A percentile compares a stretch with the other conserved stretches of the same genome.
Evolutionary conservation across 441 rosid species (phyloP).

Genomic region (Populus trichocarpa): DNA sequence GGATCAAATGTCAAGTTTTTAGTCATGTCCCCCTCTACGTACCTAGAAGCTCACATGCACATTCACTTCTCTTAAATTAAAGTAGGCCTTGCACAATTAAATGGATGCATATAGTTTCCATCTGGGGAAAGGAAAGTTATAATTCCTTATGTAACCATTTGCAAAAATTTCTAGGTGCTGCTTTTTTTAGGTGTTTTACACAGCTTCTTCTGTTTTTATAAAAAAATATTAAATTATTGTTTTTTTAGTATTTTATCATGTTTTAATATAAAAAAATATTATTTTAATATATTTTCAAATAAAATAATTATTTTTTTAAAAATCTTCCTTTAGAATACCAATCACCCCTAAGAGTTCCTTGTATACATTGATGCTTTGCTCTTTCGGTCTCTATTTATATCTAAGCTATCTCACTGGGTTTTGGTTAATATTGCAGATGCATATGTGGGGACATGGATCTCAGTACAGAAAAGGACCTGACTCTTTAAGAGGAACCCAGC

Average conservation of each 20-base stretch:
- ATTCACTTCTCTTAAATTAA: not conserved
- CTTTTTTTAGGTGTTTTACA: no score
- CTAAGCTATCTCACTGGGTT: not conserved
- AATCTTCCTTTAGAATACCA: no score
- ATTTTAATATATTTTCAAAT: no score
- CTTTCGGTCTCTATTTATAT: not conserved
- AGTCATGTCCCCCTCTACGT: not conserved
- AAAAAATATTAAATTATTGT: no score
- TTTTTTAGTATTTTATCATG: no score
- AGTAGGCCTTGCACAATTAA: not conserved
- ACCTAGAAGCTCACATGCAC: not conserved
- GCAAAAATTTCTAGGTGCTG: not conserved
- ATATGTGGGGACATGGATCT: conserved; percentile 82
- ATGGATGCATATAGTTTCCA: not conserved
- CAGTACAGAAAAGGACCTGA: conserved; percentile 73
- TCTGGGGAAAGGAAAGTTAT: not conserved
- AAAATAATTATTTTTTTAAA: no score
- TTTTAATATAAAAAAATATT: no score
- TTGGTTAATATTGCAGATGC: conserved; percentile 39
- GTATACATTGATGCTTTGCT: not conserved
- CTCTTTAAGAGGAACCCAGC: conserved; percentile 57
- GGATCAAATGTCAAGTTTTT: not conserved
- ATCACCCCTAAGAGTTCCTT: not conserved
- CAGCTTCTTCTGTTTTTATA: no score
- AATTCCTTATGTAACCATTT: no score